Conservation (phyloP, 768 basidiomycete species). For the Boletus edulis region DNA sequence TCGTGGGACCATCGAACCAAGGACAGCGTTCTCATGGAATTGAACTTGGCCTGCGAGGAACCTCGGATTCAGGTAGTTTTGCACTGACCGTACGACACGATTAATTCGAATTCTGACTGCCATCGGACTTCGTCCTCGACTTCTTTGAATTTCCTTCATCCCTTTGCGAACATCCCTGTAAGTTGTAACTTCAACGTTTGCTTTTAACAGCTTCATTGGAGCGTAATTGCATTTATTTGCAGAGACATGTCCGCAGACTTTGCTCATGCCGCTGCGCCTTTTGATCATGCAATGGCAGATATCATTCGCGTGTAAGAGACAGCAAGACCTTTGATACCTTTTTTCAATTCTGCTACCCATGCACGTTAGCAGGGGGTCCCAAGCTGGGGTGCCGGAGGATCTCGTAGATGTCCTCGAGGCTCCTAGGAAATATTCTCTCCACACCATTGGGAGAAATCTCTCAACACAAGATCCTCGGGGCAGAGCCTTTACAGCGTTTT, state of each 20-base stretch:
- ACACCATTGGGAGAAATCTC: background rate
- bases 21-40: too few species aligned
- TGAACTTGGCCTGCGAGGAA: too few species aligned
- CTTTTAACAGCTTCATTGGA: background rate
- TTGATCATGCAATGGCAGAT: too few species aligned
- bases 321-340: background rate
- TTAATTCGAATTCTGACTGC: too few species aligned
- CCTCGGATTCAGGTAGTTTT: too few species aligned
- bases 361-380: conserved; percentile 20
- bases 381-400: conserved; percentile 11
- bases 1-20: background rate
- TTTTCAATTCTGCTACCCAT: conserved; percentile 29
- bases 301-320: too few species aligned
- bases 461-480: conserved; percentile 19
- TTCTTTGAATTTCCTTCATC: background rate
- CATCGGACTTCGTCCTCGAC: too few species aligned
- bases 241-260: background rate
- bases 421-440: conserved; percentile 15
- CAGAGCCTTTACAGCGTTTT: conserved; percentile 29
- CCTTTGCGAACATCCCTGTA: background rate
- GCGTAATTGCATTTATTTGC: too few species aligned
- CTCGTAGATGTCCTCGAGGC: conserved; percentile 9
- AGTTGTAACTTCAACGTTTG: background rate
- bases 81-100: too few species aligned
- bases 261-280: background rate